A percentile compares a stretch with the other conserved stretches of the same genome.
These are phyloP conservation scores for Clarireedia homoeocarpa DNA, from an alignment of 2,329 filamentous ascomycete species.

Conservation along the genomic window DNA sequence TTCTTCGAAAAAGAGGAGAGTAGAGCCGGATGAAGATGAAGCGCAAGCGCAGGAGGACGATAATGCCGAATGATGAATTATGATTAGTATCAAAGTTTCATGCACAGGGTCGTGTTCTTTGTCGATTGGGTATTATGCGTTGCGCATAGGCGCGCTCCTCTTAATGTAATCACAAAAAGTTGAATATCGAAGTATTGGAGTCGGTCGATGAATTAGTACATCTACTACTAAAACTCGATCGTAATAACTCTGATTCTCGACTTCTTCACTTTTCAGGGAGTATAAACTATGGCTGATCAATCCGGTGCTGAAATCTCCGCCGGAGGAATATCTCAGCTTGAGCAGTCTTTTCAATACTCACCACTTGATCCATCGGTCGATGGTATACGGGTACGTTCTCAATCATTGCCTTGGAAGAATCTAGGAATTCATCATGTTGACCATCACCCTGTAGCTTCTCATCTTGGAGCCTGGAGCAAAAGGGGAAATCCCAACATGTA, in stretches of 20 bases:
- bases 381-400: slow-evolving; percentile 4
- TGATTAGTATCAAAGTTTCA: not conserved
- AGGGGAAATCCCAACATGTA: not conserved
- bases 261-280: not conserved
- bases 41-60: not conserved
- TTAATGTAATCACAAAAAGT: too few relatives aligned
- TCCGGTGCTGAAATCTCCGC: too few relatives aligned
- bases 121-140: not conserved
- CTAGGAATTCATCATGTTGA: not conserved
- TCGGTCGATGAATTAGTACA: too few relatives aligned
- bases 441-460: not conserved
- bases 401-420: too few relatives aligned
- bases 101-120: not conserved
- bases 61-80: not conserved
- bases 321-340: not conserved
- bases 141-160: too few relatives aligned
- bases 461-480: not conserved
- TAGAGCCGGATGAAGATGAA: slow-evolving; percentile 10
- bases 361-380: slow-evolving; percentile 9
- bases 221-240: too few relatives aligned
- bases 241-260: too few relatives aligned
- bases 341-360: not conserved
- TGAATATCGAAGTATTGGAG: too few relatives aligned
- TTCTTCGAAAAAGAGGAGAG: not conserved
- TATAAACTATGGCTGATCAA: not conserved